Percentiles rank a stretch among this genome's conserved stretches.
Evolutionary conservation across 2,329 filamentous ascomycete genomes (phyloP).

Genomic region (Monascus ruber): DNA sequence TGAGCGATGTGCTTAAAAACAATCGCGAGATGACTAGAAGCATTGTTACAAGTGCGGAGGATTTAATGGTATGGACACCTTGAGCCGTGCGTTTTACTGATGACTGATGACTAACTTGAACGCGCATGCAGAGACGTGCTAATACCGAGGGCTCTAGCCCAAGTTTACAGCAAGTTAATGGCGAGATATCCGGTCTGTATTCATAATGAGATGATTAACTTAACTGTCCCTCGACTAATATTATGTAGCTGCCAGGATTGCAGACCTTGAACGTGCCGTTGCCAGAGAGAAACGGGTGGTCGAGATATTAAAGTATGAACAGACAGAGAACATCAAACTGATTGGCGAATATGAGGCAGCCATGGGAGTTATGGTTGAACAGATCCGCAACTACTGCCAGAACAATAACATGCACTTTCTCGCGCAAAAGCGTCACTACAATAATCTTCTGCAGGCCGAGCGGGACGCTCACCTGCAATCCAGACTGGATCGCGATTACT

Average conservation of each 20-base stretch:
- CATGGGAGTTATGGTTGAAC: constrained; percentile 38
- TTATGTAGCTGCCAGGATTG: constrained; percentile 33
- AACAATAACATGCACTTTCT: constrained; percentile 39
- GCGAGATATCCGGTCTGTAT: constrained; percentile 30
- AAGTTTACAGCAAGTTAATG: constrained; percentile 32
- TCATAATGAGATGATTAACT: background rate
- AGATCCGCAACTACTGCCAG: constrained; percentile 40
- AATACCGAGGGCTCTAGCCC: constrained; percentile 29
- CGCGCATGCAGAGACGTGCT: constrained; percentile 27
- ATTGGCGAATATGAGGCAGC: constrained; percentile 38
- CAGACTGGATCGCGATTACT: constrained; percentile 39
- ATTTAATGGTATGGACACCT: constrained; percentile 31
- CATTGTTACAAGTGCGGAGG: constrained; percentile 39
- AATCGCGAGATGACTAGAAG: constrained; percentile 40
- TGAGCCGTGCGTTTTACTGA: background rate
- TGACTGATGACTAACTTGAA: constrained; percentile 1
- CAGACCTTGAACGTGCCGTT: constrained; percentile 38
- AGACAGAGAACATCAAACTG: constrained; percentile 36
- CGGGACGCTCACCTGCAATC: constrained; percentile 38
- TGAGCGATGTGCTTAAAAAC: constrained; percentile 38
- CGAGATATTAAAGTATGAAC: constrained; percentile 35
- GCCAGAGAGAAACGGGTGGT: constrained; percentile 33
- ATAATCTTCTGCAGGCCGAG: constrained; percentile 39
- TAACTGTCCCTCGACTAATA: background rate
- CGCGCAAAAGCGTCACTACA: constrained; percentile 37